A percentile compares a stretch with the other conserved stretches of the same genome.
phyloP scores from a whole-genome alignment of 805 yeast species.

The Metschnikowia vanudenii region DNA sequence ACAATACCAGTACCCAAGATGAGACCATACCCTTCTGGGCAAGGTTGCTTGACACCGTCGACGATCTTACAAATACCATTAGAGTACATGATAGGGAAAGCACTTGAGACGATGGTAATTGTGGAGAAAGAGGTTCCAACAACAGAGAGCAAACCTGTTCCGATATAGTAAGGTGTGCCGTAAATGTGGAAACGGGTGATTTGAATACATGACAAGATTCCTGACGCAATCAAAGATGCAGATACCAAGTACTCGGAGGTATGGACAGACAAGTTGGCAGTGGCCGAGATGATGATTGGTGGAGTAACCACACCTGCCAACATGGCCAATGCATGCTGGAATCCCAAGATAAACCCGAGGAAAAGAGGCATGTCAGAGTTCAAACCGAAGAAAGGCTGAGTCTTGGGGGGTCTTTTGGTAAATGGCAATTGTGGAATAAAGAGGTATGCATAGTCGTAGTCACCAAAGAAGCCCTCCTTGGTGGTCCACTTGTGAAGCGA shows the following conservation, averaged over 20 bases:
- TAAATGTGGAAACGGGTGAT: slow-evolving; percentile 78
- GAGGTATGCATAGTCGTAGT: slow-evolving; percentile 75
- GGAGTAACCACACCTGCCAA: slow-evolving; percentile 89
- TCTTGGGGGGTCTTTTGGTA: slow-evolving; percentile 40
- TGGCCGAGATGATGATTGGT: slow-evolving; percentile 65
- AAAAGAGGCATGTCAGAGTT: slow-evolving; percentile 79
- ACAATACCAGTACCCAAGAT: slow-evolving; percentile 76
- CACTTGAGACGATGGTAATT: slow-evolving; percentile 71
- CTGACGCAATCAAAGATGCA: slow-evolving; percentile 39
- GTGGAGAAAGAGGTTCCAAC: slow-evolving; percentile 92
- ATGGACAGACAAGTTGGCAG: slow-evolving; percentile 55
- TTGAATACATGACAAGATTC: slow-evolving; percentile 66
- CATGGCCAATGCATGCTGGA: slow-evolving; percentile 89
- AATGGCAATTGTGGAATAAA: slow-evolving; percentile 84
- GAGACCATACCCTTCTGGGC: slow-evolving; percentile 92
- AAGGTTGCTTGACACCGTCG: slow-evolving; percentile 67
- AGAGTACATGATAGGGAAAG: slow-evolving; percentile 77
- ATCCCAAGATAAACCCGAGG: slow-evolving; percentile 73
- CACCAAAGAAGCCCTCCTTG: slow-evolving; percentile 80
- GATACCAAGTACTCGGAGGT: slow-evolving; percentile 39
- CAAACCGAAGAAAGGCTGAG: slow-evolving; percentile 82
- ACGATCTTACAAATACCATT: slow-evolving; percentile 62
- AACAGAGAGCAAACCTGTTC: slow-evolving; percentile 86
- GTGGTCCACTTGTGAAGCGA: slow-evolving; percentile 56
- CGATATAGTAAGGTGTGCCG: slow-evolving; percentile 71